These are phyloP conservation scores for Pleurotus tuber-regium DNA, from an alignment of 768 basidiomycete genomes.

Conservation along the genomic window DNA sequence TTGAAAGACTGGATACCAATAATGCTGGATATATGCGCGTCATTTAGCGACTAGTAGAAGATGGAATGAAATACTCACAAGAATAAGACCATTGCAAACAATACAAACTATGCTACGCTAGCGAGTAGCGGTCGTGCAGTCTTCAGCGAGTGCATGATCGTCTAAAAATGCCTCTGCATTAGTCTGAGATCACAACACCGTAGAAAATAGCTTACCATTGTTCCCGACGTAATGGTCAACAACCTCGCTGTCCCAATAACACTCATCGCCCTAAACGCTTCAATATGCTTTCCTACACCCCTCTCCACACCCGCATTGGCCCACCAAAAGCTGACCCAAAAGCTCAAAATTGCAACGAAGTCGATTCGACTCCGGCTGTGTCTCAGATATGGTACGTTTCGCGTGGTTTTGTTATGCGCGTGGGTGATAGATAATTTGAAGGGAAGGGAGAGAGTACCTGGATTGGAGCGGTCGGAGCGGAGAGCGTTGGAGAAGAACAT, in stretches of 20 bases:
- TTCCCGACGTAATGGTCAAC: conserved; percentile 86
- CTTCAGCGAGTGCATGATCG: conserved; percentile 92
- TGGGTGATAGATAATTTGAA: conserved; percentile 60
- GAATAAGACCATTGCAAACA: conserved; percentile 88
- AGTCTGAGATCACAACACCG: too few relatives aligned
- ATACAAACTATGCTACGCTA: conserved; percentile 85
- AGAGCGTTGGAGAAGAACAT: conserved; percentile 50
- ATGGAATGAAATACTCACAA: conserved; percentile 71
- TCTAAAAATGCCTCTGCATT: conserved; percentile 29
- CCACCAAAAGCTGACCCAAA: conserved; percentile 82
- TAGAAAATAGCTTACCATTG: conserved; percentile 82
- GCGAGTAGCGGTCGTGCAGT: conserved; percentile 86
- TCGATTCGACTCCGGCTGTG: conserved; percentile 94
- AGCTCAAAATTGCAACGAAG: conserved; percentile 77
- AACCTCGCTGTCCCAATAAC: conserved; percentile 81
- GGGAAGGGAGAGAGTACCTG: conserved; percentile 51
- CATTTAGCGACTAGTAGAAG: too few relatives aligned
- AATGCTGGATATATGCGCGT: conserved; percentile 49
- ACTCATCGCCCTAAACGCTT: conserved; percentile 85
- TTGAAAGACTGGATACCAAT: conserved; percentile 95
- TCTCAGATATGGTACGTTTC: conserved; percentile 83
- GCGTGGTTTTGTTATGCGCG: conserved; percentile 51
- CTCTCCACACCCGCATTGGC: conserved; percentile 68
- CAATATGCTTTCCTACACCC: conserved; percentile 63
- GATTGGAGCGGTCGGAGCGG: conserved; percentile 34